Percentiles rank a stretch among this genome's conserved stretches.
Evolutionary conservation across 108 stramenopile genomes (phyloP).

Genomic region (Fragilariopsis cylindrus): DNA sequence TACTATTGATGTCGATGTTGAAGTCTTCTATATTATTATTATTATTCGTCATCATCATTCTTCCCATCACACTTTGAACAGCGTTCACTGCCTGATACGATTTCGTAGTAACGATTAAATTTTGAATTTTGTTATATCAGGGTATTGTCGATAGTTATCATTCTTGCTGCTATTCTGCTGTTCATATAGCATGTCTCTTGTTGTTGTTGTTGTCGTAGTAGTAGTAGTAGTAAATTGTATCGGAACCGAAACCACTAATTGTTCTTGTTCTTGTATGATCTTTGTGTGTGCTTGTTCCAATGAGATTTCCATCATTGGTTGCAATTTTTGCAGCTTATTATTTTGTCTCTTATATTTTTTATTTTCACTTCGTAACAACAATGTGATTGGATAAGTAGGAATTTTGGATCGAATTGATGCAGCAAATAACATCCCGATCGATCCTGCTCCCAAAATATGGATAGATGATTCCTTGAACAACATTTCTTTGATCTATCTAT

Average conservation of each 20-base stretch:
- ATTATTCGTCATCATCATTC: constrained; percentile 1
- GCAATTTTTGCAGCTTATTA: too few species aligned
- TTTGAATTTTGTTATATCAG: constrained; percentile 27
- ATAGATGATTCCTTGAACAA: constrained; percentile 26
- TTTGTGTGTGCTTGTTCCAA: neutral
- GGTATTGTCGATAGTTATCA: neutral
- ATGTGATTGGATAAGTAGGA: constrained; percentile 43
- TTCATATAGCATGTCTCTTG: neutral
- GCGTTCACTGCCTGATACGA: constrained; percentile 47
- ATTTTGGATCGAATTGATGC: constrained; percentile 40
- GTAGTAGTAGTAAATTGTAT: constrained; percentile 8
- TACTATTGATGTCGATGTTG: neutral
- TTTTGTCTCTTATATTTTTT: neutral
- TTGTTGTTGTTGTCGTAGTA: neutral
- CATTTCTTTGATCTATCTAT: too few species aligned
- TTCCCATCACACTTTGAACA: constrained; percentile 29
- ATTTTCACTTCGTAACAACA: constrained; percentile 33
- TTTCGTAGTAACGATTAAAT: constrained; percentile 53
- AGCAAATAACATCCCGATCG: constrained; percentile 48
- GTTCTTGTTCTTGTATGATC: neutral
- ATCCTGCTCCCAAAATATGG: constrained; percentile 56
- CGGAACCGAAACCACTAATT: constrained; percentile 5
- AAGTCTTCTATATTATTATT: neutral
- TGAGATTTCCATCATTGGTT: too few species aligned
- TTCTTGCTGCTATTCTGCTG: too few species aligned